These are phyloP conservation scores for Trypanosoma caninum DNA, from an alignment of 208 protist species.

Conservation along the genomic window DNA sequence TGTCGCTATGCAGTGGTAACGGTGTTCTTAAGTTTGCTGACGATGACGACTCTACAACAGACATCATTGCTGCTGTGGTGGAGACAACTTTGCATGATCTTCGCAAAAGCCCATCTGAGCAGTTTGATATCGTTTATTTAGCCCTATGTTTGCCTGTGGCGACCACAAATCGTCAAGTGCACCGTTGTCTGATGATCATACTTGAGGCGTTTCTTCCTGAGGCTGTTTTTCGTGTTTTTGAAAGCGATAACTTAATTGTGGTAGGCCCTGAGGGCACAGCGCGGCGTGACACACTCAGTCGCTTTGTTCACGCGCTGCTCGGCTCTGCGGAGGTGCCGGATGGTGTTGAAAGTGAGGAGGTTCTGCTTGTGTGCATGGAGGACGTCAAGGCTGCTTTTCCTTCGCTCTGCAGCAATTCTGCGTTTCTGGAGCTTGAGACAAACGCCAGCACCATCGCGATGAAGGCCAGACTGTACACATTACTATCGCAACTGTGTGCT, in stretches of 20 bases:
- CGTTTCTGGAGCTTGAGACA: conserved; percentile 45
- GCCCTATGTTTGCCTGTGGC: conserved; percentile 68
- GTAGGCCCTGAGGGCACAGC: conserved; percentile 19
- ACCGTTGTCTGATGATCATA: conserved; percentile 57
- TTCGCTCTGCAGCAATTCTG: conserved; percentile 25
- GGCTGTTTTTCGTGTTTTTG: conserved; percentile 69
- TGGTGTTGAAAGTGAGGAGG: conserved; percentile 51
- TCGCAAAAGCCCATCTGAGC: conserved; percentile 40
- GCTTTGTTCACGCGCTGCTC: conserved; percentile 58
- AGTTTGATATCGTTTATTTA: conserved; percentile 77
- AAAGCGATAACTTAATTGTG: conserved; percentile 46
- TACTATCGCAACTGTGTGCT: conserved; percentile 60
- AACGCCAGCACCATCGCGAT: conserved; percentile 47
- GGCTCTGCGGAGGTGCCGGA: conserved; percentile 37
- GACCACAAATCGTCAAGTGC: conserved; percentile 32
- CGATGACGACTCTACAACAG: conserved; percentile 17
- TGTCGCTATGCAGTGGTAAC: conserved; percentile 48
- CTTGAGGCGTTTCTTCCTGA: conserved; percentile 63
- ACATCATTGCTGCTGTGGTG: conserved; percentile 31
- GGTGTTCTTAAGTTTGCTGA: conserved; percentile 1
- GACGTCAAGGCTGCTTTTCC: conserved; percentile 67
- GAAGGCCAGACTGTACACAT: conserved; percentile 50
- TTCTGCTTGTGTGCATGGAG: conserved; percentile 64
- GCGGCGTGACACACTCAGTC: conserved; percentile 27
- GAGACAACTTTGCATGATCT: conserved; percentile 58